Evolutionary conservation across 495 filamentous ascomycete genomes (phyloP), one percentile per base, ranked within the genome.

Genomic region (Penicillium nucicola): DNA sequence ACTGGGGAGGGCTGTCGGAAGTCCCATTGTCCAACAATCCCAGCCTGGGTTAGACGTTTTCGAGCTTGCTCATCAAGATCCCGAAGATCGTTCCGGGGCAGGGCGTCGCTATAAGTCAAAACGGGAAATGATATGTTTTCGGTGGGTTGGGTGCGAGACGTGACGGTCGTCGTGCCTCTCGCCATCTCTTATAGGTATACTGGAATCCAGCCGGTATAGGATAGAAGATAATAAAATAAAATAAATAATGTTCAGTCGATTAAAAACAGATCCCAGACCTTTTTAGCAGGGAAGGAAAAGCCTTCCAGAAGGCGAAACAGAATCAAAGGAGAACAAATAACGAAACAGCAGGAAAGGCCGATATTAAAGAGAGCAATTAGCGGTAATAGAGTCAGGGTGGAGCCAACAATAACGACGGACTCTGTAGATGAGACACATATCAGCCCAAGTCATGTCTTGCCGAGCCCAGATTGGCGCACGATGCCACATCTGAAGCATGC

Each of bases 291-390:
- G 69, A 74, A 66, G 58, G 74, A 70, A 77, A 66, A 59, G 69
- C 70, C 70, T 77, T 77, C 75, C 72, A 69, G 71, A 77, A 72
- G 69, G 59, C 72, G 41, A 63, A 51, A 52, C 41, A 56, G 48
- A 55, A 52, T 31, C 30, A 65, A 52, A 46, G 45, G 45, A 40
- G 18, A 45, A 52, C 42, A 53, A 56, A 40, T 39, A 42, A 49
- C 23, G 43, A 30, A 45, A 50, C 43, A 42, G 42, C 17, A 55
- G 48, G 45, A 54, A 41, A 11, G 18, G 14, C 23, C 6, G 34
- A 30, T 42, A 53, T 57, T 40, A 47, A 53, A 51, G 49, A 36
- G 47, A 52, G 36, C 45, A 45, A 47, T 44, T 50, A 55, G 58
- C 45, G 43, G 17, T 43, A 42, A 56, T 48, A 43, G 38, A 40